Percentiles rank a stretch among this genome's conserved stretches.
Conservation (phyloP, 2,329 filamentous ascomycete species). For the Fusarium sp. region DNA sequence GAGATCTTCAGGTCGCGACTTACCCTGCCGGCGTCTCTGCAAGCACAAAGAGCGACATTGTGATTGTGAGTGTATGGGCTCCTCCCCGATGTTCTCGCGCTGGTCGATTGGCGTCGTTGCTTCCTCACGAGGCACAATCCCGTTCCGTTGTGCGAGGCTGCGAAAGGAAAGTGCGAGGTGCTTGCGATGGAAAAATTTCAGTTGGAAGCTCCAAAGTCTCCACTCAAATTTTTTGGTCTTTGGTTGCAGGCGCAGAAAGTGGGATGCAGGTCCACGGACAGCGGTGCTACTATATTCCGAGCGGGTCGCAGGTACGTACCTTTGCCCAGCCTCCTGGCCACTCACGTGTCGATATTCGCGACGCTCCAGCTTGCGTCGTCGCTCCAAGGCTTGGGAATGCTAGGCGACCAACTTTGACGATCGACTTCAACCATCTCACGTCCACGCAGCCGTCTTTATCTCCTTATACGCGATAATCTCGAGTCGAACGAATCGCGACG, state of each 20-base stretch:
- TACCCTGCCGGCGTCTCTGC: slow-evolving; percentile 89
- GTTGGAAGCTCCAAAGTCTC: slow-evolving; percentile 51
- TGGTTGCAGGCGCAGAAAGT: slow-evolving; percentile 43
- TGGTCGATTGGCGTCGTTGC: slow-evolving; percentile 47
- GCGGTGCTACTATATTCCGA: slow-evolving; percentile 46
- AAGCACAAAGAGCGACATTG: slow-evolving; percentile 91
- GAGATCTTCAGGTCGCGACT: slow-evolving; percentile 49
- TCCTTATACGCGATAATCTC: slow-evolving; percentile 11
- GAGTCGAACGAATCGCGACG: slow-evolving; percentile 7
- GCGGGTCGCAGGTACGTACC: slow-evolving; percentile 17
- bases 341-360: slow-evolving; percentile 44
- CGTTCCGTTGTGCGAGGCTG: slow-evolving; percentile 50
- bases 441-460: slow-evolving; percentile 21
- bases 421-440: slow-evolving; percentile 32
- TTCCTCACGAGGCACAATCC: slow-evolving; percentile 54
- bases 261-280: slow-evolving; percentile 40
- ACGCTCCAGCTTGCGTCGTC: slow-evolving; percentile 41
- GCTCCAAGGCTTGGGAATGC: slow-evolving; percentile 38
- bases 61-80: slow-evolving; percentile 55
- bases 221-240: slow-evolving; percentile 54
- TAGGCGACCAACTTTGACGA: slow-evolving; percentile 44
- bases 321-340: slow-evolving; percentile 29
- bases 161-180: slow-evolving; percentile 49
- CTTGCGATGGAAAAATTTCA: slow-evolving; percentile 58
- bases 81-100: slow-evolving; percentile 49